Evolutionary conservation across 345 rosid species (phyloP).

Genomic region (Populus nigra): DNA sequence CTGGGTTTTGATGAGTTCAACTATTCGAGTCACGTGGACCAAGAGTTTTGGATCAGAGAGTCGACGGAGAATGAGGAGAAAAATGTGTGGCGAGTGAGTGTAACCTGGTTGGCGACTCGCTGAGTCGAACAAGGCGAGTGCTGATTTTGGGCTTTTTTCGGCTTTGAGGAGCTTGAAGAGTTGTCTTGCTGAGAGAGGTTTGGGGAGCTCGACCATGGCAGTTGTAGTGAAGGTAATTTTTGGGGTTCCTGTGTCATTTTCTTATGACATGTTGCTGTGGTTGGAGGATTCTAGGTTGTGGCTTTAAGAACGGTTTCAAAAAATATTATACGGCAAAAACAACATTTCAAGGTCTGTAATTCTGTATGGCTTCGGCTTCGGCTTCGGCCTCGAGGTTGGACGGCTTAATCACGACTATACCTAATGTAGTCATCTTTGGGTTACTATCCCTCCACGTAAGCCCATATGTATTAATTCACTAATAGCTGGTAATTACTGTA

Average conservation of each 20-base stretch:
- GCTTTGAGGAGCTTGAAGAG: conserved; percentile 65
- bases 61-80: conserved; percentile 79
- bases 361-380: too few species aligned
- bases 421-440: too few species aligned
- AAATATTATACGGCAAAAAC: too few species aligned
- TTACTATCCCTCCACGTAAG: too few species aligned
- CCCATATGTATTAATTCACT: too few species aligned
- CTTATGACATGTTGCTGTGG: neutral
- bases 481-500: too few species aligned
- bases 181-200: conserved; percentile 48
- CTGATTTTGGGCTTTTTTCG: conserved; percentile 47
- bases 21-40: conserved; percentile 45
- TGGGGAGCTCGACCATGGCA: conserved; percentile 59
- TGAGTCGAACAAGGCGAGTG: conserved; percentile 60
- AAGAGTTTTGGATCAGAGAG: conserved; percentile 49
- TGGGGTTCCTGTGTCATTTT: neutral
- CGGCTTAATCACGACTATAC: too few species aligned
- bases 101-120: conserved; percentile 54
- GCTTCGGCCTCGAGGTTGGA: too few species aligned
- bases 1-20: conserved; percentile 53
- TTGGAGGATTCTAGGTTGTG: too few species aligned
- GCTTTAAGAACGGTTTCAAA: too few species aligned
- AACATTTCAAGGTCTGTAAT: too few species aligned
- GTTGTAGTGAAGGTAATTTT: conserved; percentile 7
- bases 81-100: conserved; percentile 55